Conservation (phyloP, 2,329 filamentous ascomycete genomes). For the Pseudocercospora eumusae region DNA sequence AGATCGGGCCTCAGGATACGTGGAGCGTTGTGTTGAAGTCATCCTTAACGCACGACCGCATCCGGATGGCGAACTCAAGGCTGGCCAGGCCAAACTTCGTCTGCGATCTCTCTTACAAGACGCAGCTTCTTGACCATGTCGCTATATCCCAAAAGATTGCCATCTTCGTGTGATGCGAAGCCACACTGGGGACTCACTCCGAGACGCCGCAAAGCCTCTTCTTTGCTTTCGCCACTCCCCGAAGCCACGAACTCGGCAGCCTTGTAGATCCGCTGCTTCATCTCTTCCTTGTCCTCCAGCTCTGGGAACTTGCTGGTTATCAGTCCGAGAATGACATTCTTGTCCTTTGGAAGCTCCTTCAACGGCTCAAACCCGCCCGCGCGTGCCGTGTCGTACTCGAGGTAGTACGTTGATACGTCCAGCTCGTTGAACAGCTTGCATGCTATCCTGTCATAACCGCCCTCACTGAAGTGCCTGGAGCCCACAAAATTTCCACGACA, state of each 20-base stretch:
- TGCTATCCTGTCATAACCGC: conserved; percentile 51
- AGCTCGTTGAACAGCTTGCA: conserved; percentile 40
- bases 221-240: conserved; percentile 60
- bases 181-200: conserved; percentile 64
- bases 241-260: conserved; percentile 67
- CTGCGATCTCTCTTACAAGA: conserved; percentile 69
- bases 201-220: conserved; percentile 69
- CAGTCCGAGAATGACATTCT: conserved; percentile 52
- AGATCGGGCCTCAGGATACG: neutral
- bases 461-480: conserved; percentile 50
- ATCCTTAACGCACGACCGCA: neutral
- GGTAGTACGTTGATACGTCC: conserved; percentile 41
- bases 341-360: conserved; percentile 47
- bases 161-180: conserved; percentile 68
- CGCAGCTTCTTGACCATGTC: conserved; percentile 74
- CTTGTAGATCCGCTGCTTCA: conserved; percentile 48
- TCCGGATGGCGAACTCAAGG: conserved; percentile 36
- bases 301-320: conserved; percentile 51
- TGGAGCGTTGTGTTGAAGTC: neutral
- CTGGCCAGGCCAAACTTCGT: conserved; percentile 68
- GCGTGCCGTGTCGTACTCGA: conserved; percentile 51
- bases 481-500: conserved; percentile 59
- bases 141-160: conserved; percentile 67
- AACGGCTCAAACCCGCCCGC: conserved; percentile 53
- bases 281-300: conserved; percentile 50